Conservation (phyloP, 164 flowering plant species). For the Nymphaea colorata region DNA sequence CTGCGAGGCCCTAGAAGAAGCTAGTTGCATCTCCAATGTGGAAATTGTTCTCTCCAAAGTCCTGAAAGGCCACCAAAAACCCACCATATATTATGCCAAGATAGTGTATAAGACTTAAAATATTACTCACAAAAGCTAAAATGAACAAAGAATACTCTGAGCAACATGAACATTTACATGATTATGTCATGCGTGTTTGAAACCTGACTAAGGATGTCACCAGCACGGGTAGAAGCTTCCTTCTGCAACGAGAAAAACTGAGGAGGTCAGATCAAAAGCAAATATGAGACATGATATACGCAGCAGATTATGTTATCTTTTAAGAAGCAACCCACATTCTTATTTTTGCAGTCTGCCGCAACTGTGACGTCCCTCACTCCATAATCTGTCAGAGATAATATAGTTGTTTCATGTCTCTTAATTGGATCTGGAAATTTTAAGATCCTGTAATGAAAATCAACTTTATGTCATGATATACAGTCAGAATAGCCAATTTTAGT, state of each 20-base stretch:
- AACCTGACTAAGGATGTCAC: constrained; percentile 56
- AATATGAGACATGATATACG: background rate
- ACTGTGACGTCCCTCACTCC: constrained; percentile 8
- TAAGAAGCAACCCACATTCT: constrained; percentile 34
- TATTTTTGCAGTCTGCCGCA: constrained; percentile 35
- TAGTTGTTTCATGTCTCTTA: constrained; percentile 20
- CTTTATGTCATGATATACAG: background rate
- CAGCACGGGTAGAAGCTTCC: constrained; percentile 34
- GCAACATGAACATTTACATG: constrained; percentile 27
- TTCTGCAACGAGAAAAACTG: constrained; percentile 11
- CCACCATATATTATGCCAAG: too few species aligned
- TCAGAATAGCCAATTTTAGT: too few species aligned
- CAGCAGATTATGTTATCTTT: too few species aligned
- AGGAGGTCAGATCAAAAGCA: background rate
- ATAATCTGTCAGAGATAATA: constrained; percentile 2
- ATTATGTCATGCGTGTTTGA: constrained; percentile 64
- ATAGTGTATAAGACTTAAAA: too few species aligned
- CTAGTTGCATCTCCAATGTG: constrained; percentile 76
- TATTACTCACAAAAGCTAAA: background rate
- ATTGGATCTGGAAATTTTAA: constrained; percentile 36
- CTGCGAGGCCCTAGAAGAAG: constrained; percentile 66
- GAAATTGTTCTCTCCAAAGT: constrained; percentile 78
- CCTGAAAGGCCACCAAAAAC: constrained; percentile 30
- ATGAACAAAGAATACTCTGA: background rate
- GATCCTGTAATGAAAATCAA: constrained; percentile 25